A percentile compares a stretch with the other conserved stretches of the same genome.
Evolutionary conservation across 768 basidiomycete species (phyloP).

Genomic region (Leccinum rimulosum): DNA sequence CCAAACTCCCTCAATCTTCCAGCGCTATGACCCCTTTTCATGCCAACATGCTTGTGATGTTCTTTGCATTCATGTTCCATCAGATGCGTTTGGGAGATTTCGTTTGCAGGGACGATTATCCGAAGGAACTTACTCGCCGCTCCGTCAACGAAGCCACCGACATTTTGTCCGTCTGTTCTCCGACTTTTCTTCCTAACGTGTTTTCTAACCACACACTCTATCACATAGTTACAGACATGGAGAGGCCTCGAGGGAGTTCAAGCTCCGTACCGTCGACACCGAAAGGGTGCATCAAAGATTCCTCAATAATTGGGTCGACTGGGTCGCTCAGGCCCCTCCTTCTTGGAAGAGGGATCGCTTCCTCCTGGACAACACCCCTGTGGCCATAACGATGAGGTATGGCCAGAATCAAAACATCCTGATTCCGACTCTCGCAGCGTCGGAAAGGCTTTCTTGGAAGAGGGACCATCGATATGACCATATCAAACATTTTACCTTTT

Average conservation of each 20-base stretch:
- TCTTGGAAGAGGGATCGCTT: not conserved
- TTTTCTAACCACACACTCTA: too few relatives aligned
- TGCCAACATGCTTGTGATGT: not conserved
- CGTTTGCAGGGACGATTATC: not conserved
- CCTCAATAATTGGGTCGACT: not conserved
- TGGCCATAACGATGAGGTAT: constrained; percentile 4
- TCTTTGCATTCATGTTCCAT: not conserved
- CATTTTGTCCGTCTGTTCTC: not conserved
- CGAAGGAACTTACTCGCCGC: not conserved
- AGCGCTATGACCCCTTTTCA: not conserved
- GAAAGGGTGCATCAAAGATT: not conserved
- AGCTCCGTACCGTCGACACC: not conserved
- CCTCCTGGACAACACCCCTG: not conserved
- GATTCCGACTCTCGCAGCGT: not conserved
- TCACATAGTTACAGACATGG: not conserved
- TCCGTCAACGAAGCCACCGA: not conserved
- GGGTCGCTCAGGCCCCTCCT: not conserved
- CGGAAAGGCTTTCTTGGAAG: not conserved
- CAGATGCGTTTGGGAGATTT: not conserved
- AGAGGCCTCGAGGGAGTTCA: not conserved
- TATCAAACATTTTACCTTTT: not conserved
- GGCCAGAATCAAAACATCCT: constrained; percentile 7
- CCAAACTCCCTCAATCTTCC: not conserved
- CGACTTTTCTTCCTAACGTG: too few relatives aligned
- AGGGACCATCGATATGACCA: not conserved